Evolutionary conservation across 495 filamentous ascomycete species (phyloP), one percentile per base, ranked within the genome.

Genomic region (Talaromyces wortmannii): DNA sequence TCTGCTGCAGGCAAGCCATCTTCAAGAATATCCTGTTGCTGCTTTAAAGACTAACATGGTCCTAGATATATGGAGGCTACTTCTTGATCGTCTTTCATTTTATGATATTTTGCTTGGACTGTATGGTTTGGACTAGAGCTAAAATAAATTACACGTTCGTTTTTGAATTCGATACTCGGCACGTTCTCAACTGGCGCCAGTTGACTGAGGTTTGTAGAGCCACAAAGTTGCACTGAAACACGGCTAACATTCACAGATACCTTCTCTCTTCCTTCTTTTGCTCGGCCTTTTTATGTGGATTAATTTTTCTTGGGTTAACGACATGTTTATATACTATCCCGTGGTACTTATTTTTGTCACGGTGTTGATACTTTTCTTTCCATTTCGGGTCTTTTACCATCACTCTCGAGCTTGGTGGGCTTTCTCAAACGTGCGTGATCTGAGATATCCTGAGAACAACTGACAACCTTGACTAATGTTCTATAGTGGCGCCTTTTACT

Each of bases 71-170:
- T 61, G 91, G 73, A 18, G 91, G 91, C 6, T 95, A 90, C 65
- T 91, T 94, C 54, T 74, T 95, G 6, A 78, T 85, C 54, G 70
- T 91, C 11, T 77, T 88, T 50, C 80, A 95, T 17, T 83, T 91
- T 62, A 71, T 82, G 42, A 66, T 92, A 23, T 96, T 95, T 61
- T 86, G 82, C 56, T 48, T 96, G 32, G 87, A 88, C 61, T 92
- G 90, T 63, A 80, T 84, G 52, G 71, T 95, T 48, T 97, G 91
- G 90, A 81, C 84, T 4, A 73, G 70, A 44, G 82, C 86, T 57
- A 92, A 90, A 67, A 90, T 98, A 63, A 98, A 98, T 64, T 96
- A 96, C 67, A 79, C 83, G 31, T 98, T 98, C 71, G 88, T 97
- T 62, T 97, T 98, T 65, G 94, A 98, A 68, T 95, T 94, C 63